Evolutionary conservation across 768 basidiomycete species (phyloP).

Genomic region (Neoboletus brunneissimus): DNA sequence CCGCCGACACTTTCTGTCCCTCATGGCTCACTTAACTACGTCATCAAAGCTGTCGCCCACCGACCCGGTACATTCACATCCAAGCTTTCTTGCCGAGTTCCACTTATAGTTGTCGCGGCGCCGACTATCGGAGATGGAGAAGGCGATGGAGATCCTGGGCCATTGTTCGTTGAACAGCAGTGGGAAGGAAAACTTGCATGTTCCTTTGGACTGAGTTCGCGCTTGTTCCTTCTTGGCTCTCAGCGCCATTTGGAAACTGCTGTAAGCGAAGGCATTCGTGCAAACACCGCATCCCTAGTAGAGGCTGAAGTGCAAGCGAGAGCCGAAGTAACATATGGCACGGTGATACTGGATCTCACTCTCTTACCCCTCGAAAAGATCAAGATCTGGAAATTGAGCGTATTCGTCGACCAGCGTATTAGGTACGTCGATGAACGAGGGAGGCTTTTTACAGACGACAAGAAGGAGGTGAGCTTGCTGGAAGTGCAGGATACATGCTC

Average conservation of each 20-base stretch:
- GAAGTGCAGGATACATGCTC: conserved; percentile 19
- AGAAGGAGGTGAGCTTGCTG: conserved; percentile 11
- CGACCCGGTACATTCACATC: conserved; percentile 83
- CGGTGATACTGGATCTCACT: conserved; percentile 72
- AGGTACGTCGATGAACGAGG: conserved; percentile 6
- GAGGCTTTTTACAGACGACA: background rate
- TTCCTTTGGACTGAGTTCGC: conserved; percentile 70
- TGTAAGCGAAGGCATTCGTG: background rate
- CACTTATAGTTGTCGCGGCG: conserved; percentile 72
- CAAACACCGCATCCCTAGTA: background rate
- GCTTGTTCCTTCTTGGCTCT: conserved; percentile 80
- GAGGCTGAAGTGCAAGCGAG: conserved; percentile 6
- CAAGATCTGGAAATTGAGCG: conserved; percentile 72
- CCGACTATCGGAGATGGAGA: conserved; percentile 86
- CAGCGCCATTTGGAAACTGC: conserved; percentile 2
- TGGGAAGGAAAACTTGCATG: conserved; percentile 93
- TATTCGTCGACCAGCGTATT: conserved; percentile 62
- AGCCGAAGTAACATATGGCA: conserved; percentile 38
- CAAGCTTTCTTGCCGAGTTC: conserved; percentile 67
- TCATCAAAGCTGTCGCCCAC: conserved; percentile 77
- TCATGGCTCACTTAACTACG: conserved; percentile 76
- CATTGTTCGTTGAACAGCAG: conserved; percentile 78
- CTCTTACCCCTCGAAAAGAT: conserved; percentile 86
- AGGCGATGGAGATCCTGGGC: conserved; percentile 55
- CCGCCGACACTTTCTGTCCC: conserved; percentile 79